Evolutionary conservation across 73 alveolate genomes (phyloP).

Genomic region (Tetrahymena malaccensis): DNA sequence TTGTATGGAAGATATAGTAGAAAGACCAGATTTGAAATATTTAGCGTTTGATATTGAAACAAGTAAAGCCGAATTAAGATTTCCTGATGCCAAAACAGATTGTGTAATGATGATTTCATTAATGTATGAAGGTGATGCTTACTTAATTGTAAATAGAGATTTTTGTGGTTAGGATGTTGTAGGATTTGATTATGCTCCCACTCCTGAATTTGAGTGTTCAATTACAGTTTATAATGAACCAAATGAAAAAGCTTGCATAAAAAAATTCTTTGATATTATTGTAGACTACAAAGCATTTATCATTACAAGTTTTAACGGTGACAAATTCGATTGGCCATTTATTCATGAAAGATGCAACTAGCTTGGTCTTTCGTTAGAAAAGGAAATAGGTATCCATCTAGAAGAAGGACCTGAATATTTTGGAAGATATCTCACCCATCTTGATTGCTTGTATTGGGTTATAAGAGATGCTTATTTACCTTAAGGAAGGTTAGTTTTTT

Average conservation of each 20-base stretch:
- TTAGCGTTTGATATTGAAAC: conserved; percentile 96
- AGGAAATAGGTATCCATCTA: conserved; percentile 80
- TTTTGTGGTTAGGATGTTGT: conserved; percentile 79
- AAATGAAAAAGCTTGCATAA: conserved; percentile 75
- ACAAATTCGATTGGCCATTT: conserved; percentile 97
- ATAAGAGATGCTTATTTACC: conserved; percentile 98
- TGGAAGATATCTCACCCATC: conserved; percentile 87
- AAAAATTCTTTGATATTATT: conserved; percentile 52
- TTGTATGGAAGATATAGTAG: conserved; percentile 52
- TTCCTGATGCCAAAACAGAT: conserved; percentile 93
- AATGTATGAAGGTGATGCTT: conserved; percentile 87
- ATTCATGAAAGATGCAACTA: conserved; percentile 67
- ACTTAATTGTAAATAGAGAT: conserved; percentile 81
- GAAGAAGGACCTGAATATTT: conserved; percentile 68
- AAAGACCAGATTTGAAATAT: conserved; percentile 79
- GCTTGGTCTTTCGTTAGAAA: conserved; percentile 81
- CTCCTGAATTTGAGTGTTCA: conserved; percentile 86
- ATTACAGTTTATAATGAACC: conserved; percentile 86
- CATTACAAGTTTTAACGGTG: conserved; percentile 97
- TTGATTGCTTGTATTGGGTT: conserved; percentile 99
- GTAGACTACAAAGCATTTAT: conserved; percentile 59
- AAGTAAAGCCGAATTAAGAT: conserved; percentile 83
- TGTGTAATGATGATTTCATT: conserved; percentile 88
- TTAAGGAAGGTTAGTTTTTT: conserved; percentile 66
- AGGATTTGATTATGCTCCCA: conserved; percentile 91